Evolutionary conservation across 495 filamentous ascomycete species (phyloP).

Genomic region (Cenococcum geophilum): DNA sequence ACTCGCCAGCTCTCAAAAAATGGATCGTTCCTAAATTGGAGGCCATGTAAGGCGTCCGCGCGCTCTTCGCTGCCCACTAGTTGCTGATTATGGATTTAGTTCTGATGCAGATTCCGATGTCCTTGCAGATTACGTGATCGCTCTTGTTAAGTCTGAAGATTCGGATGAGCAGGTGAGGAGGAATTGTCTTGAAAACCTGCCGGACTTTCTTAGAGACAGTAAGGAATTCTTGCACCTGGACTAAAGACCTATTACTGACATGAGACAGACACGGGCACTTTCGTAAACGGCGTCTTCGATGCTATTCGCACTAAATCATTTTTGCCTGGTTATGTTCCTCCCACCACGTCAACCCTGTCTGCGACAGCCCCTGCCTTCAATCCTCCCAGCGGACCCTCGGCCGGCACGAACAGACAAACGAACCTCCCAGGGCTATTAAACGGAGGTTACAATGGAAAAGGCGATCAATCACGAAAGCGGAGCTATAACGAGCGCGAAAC

Average conservation of each 20-base stretch:
- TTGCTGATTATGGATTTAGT: conserved; percentile 42
- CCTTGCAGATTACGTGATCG: conserved; percentile 90
- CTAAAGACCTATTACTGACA: not conserved
- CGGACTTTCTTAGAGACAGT: conserved; percentile 86
- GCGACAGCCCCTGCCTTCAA: conserved; percentile 37
- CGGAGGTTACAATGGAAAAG: conserved; percentile 26
- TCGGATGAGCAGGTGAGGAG: conserved; percentile 64
- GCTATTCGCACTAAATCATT: conserved; percentile 61
- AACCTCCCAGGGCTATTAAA: conserved; percentile 2
- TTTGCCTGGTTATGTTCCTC: conserved; percentile 48
- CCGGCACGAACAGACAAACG: not conserved
- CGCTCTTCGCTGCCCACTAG: not conserved
- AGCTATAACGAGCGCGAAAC: conserved; percentile 39
- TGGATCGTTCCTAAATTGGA: conserved; percentile 91
- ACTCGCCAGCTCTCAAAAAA: conserved; percentile 66
- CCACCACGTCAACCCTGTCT: conserved; percentile 34
- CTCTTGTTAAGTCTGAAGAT: conserved; percentile 78
- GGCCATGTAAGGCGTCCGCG: conserved; percentile 63
- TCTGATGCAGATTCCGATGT: conserved; percentile 95
- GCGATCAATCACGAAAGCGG: conserved; percentile 41
- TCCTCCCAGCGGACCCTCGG: conserved; percentile 26
- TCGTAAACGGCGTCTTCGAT: conserved; percentile 81
- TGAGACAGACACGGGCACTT: conserved; percentile 56
- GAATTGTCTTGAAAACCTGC: conserved; percentile 69
- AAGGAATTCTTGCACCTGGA: conserved; percentile 20